Evolutionary conservation across 2,329 filamentous ascomycete species (phyloP), one percentile per base, ranked within the genome.

Genomic region (Zopfia rhizophila): DNA sequence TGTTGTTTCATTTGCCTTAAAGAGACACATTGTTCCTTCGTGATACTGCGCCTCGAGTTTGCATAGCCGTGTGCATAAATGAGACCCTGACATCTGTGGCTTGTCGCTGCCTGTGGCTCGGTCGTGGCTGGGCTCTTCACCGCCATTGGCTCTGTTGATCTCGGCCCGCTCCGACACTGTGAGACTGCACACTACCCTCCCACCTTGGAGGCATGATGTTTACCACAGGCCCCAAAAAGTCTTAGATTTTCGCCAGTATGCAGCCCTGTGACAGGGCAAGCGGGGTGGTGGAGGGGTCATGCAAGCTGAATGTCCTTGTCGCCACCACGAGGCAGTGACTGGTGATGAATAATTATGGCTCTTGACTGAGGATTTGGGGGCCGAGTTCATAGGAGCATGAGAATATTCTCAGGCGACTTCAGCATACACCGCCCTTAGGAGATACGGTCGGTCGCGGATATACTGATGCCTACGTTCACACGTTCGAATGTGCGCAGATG

Each of bases 241-340:
- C n/a, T n/a, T n/a, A n/a, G n/a, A n/a, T n/a, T n/a, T n/a, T n/a
- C n/a, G n/a, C n/a, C n/a, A n/a, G n/a, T n/a, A n/a, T 14, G 18
- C 22, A 17, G 14, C 35, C 41, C 44, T 21, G 29, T 55, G 44
- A 44, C 28, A 46, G n/a, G n/a, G 32, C 31, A 37, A 35, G 45
- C 31, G 43, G 29, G 36, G 48, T 51, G 38, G 13, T 39, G 37
- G 38, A 44, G 33, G 29, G 39, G 45, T 53, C 49, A 56, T 48
- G 45, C 45, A 23, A 56, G 49, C 55, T 60, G 47, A 51, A 38
- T n/a, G 22, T 25, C 33, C 16, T 25, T 29, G 51, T 51, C 25
- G 51, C 51, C 53, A 51, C 58, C 16, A 27, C 22, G 39, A 54
- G 55, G 55, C 53, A 53, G 44, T 56, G 53, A 53, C 39, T n/a